Evolutionary conservation across 2,329 filamentous ascomycete genomes (phyloP).

Genomic region (Penicillium sp.): DNA sequence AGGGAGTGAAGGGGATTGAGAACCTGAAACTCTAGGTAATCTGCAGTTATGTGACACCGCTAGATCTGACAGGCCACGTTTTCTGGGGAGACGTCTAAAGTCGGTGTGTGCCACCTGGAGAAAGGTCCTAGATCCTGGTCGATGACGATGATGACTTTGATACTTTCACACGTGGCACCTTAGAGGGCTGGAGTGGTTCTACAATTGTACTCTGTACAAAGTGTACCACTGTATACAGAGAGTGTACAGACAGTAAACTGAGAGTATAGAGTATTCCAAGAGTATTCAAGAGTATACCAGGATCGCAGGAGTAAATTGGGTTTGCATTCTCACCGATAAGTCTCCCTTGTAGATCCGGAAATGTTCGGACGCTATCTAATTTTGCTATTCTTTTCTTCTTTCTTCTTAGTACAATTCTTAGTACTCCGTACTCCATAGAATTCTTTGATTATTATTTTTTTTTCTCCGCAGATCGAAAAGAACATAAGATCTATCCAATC

Average conservation of each 20-base stretch:
- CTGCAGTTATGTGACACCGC: slow-evolving; percentile 11
- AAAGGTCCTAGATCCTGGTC: not conserved
- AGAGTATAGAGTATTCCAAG: too few relatives aligned
- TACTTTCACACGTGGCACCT: slow-evolving; percentile 18
- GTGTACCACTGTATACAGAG: too few relatives aligned
- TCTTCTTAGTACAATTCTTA: not conserved
- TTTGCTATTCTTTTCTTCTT: not conserved
- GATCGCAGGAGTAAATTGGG: too few relatives aligned
- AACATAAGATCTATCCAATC: slow-evolving; percentile 7
- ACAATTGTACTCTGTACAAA: too few relatives aligned
- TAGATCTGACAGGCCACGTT: slow-evolving; percentile 16
- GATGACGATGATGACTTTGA: slow-evolving; percentile 5
- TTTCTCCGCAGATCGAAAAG: slow-evolving; percentile 2
- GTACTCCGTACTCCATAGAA: too few relatives aligned
- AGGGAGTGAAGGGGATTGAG: too few relatives aligned
- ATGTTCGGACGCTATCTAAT: slow-evolving; percentile 7
- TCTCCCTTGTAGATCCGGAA: slow-evolving; percentile 6
- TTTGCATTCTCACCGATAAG: too few relatives aligned
- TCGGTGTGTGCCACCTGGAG: slow-evolving; percentile 10
- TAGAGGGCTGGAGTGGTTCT: not conserved
- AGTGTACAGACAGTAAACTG: too few relatives aligned
- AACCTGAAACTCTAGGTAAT: slow-evolving; percentile 6
- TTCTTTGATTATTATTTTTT: not conserved
- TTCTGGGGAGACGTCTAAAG: slow-evolving; percentile 16
- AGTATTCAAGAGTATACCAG: too few relatives aligned